A percentile compares a stretch with the other conserved stretches of the same genome.
Conservation (phyloP, 352 stramenopile species). For the Thraustochytrium striatum region DNA sequence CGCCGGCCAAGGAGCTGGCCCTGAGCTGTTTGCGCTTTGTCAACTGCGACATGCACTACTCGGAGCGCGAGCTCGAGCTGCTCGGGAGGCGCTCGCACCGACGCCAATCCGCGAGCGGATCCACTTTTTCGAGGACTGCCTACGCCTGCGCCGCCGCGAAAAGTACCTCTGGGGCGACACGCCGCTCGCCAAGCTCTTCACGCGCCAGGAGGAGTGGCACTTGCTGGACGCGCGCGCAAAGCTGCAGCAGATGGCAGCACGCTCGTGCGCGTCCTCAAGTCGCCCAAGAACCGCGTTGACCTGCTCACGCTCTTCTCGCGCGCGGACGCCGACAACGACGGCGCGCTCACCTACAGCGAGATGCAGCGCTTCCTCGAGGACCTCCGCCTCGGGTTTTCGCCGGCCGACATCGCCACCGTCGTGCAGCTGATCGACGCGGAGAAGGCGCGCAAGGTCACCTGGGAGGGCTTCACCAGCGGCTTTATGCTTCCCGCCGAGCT, state of each 20-base stretch:
- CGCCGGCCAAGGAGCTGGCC: constrained; percentile 4
- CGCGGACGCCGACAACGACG: constrained; percentile 43
- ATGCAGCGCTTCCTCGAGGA: constrained; percentile 50
- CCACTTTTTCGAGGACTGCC: constrained; percentile 72
- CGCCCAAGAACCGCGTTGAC: constrained; percentile 20
- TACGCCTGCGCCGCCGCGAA: constrained; percentile 71
- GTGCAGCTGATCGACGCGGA: constrained; percentile 30
- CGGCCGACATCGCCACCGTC: constrained; percentile 22
- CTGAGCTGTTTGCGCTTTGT: constrained; percentile 72
- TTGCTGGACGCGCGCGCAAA: constrained; percentile 28
- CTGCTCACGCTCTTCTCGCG: constrained; percentile 42
- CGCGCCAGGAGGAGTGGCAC: constrained; percentile 47
- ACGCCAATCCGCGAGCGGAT: constrained; percentile 69
- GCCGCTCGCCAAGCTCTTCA: constrained; percentile 80
- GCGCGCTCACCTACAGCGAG: constrained; percentile 45
- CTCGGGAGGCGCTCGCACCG: constrained; percentile 62
- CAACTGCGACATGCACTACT: constrained; percentile 87
- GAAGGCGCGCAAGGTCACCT: neutral
- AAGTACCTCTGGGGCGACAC: constrained; percentile 81
- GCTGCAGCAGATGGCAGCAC: constrained; percentile 16
- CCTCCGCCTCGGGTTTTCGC: constrained; percentile 21
- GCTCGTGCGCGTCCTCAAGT: constrained; percentile 2
- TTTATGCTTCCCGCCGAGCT: neutral
- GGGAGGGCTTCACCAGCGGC: neutral
- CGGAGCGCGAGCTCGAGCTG: constrained; percentile 64